Evolutionary conservation across 768 basidiomycete genomes (phyloP).

Genomic region (Mycena metata): DNA sequence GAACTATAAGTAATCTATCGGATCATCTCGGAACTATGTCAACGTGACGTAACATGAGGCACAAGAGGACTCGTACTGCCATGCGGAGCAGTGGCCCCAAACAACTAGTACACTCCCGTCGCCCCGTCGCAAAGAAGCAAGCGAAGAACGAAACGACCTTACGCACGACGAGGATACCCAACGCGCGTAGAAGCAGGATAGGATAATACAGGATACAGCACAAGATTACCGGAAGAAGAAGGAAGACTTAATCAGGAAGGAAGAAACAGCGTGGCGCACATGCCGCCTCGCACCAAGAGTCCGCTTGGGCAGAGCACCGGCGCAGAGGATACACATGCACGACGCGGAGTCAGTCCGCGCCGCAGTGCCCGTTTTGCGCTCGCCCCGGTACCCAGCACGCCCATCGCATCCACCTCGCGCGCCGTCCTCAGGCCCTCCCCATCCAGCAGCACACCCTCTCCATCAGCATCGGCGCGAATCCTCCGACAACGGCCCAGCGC

Average conservation of each 20-base stretch:
- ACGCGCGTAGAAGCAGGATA: too few species aligned
- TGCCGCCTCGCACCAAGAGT: conserved; percentile 1
- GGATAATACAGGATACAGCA: too few species aligned
- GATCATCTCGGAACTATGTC: too few species aligned
- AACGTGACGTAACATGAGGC: too few species aligned
- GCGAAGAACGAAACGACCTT: too few species aligned
- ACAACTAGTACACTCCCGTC: neutral
- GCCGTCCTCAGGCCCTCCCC: neutral
- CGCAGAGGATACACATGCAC: too few species aligned
- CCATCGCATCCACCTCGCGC: conserved; percentile 10
- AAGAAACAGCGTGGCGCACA: conserved; percentile 5
- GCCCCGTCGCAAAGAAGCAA: neutral
- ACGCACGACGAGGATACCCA: too few species aligned
- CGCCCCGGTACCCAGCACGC: neutral
- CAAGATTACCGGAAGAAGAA: too few species aligned
- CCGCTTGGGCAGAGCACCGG: neutral
- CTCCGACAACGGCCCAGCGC: neutral
- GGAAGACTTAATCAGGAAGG: neutral
- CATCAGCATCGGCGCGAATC: neutral
- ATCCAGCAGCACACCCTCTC: neutral
- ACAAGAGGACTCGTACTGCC: too few species aligned
- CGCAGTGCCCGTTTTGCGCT: conserved; percentile 5
- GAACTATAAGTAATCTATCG: too few species aligned
- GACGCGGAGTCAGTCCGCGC: neutral
- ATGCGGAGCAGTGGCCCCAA: too few species aligned